Evolutionary conservation across 768 basidiomycete species (phyloP).

Genomic region (Phylloporus sp.): DNA sequence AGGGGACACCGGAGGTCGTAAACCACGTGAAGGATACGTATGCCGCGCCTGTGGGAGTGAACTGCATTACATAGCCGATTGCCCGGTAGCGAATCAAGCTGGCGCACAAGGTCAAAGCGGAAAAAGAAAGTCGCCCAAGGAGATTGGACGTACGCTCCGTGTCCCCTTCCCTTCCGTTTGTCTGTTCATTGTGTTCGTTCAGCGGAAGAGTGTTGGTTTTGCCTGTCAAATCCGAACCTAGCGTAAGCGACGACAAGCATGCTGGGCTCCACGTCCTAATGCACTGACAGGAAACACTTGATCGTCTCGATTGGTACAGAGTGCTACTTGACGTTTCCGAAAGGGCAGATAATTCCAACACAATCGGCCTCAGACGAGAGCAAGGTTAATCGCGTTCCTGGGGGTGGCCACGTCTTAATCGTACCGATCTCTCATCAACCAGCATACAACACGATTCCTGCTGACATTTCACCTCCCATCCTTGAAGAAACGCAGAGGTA

Average conservation of each 20-base stretch:
- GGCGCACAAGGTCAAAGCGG: slow-evolving; percentile 29
- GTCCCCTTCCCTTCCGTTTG: background rate
- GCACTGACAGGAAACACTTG: slow-evolving; percentile 72
- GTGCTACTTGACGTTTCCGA: slow-evolving; percentile 93
- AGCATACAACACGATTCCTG: slow-evolving; percentile 76
- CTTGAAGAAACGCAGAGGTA: slow-evolving; percentile 77
- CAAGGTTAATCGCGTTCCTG: slow-evolving; percentile 58
- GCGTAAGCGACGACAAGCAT: slow-evolving; percentile 47
- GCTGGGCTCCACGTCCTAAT: slow-evolving; percentile 2
- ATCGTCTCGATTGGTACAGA: slow-evolving; percentile 92
- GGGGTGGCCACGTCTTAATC: slow-evolving; percentile 93
- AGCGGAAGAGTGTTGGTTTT: slow-evolving; percentile 99
- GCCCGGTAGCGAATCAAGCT: slow-evolving; percentile 60
- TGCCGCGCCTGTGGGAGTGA: slow-evolving; percentile 91
- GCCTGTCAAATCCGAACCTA: slow-evolving; percentile 88
- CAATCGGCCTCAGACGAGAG: slow-evolving; percentile 45
- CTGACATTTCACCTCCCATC: slow-evolving; percentile 70
- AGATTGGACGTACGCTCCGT: slow-evolving; percentile 72
- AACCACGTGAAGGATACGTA: slow-evolving; percentile 80
- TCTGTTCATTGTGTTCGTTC: slow-evolving; percentile 8
- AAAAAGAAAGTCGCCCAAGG: slow-evolving; percentile 56
- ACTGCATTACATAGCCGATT: slow-evolving; percentile 83
- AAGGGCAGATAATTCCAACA: slow-evolving; percentile 90
- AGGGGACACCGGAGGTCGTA: slow-evolving; percentile 79
- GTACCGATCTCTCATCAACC: slow-evolving; percentile 93